A percentile compares a stretch with the other conserved stretches of the same genome.
Evolutionary conservation across 1,139 yeast genomes (phyloP).

Genomic region (Diutina siamensis): DNA sequence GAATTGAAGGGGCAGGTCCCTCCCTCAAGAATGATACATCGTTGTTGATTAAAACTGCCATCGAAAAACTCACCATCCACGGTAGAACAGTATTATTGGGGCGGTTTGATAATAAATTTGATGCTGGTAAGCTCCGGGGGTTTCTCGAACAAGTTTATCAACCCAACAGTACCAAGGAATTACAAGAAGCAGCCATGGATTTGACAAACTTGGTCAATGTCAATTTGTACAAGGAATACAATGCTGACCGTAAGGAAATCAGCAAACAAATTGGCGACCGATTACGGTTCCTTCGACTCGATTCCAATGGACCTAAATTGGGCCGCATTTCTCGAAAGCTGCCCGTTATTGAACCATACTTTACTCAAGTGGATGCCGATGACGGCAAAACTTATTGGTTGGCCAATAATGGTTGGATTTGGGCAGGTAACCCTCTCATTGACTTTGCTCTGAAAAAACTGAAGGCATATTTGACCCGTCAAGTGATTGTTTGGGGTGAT

Average conservation of each 20-base stretch:
- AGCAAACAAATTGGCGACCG: conserved; percentile 63
- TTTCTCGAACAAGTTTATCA: conserved; percentile 22
- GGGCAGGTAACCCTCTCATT: conserved; percentile 91
- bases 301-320: conserved; percentile 65
- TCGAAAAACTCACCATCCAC: conserved; percentile 23
- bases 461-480: conserved; percentile 77
- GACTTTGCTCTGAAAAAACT: conserved; percentile 82
- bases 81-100: conserved; percentile 16
- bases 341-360: conserved; percentile 80
- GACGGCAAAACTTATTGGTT: conserved; percentile 56
- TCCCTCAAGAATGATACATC: conserved; percentile 34
- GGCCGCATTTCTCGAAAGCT: conserved; percentile 44
- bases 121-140: conserved; percentile 38
- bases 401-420: conserved; percentile 97
- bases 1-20: conserved; percentile 20
- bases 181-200: conserved; percentile 27
- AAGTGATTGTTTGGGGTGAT: conserved; percentile 96
- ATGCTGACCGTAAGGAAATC: conserved; percentile 56
- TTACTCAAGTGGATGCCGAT: conserved; percentile 50
- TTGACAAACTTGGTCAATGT: conserved; percentile 70
- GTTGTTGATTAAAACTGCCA: conserved; percentile 24
- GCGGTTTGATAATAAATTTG: conserved; percentile 45
- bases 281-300: conserved; percentile 64
- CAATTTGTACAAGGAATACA: conserved; percentile 63
- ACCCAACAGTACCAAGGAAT: conserved; percentile 21